A percentile compares a stretch with the other conserved stretches of the same genome.
Conservation (phyloP, 2,329 filamentous ascomycete genomes). For the Davidsoniella neocaledoniae region DNA sequence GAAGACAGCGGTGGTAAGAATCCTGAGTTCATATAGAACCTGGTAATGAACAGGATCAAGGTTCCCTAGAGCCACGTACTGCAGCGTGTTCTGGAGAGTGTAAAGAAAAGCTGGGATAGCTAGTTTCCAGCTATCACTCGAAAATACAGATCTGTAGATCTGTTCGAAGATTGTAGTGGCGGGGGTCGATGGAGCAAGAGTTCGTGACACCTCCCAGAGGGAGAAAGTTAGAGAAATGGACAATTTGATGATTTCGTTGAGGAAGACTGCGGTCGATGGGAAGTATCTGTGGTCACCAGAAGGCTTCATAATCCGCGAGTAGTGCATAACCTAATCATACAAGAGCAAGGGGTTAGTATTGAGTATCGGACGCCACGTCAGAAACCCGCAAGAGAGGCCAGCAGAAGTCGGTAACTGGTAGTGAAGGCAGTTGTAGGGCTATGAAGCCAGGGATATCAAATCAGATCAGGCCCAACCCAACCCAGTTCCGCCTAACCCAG, state of each 20-base stretch:
- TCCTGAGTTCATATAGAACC: conserved; percentile 82
- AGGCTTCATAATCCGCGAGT: conserved; percentile 84
- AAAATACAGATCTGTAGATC: conserved; percentile 67
- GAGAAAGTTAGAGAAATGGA: conserved; percentile 72
- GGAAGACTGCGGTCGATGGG: conserved; percentile 81
- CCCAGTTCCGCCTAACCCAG: too few relatives aligned
- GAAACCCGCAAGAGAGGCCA: too few relatives aligned
- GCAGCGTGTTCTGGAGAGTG: conserved; percentile 81
- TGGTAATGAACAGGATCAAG: conserved; percentile 87
- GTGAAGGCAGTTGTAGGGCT: neutral
- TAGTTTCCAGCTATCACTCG: conserved; percentile 85
- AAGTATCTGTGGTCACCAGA: conserved; percentile 74
- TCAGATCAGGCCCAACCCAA: neutral
- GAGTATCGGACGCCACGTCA: neutral
- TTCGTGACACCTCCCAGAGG: conserved; percentile 70
- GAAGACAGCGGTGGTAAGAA: conserved; percentile 77
- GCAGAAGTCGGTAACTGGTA: too few relatives aligned
- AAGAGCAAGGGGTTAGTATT: conserved; percentile 13
- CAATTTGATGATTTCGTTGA: conserved; percentile 86
- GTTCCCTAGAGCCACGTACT: conserved; percentile 84
- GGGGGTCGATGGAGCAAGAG: conserved; percentile 60
- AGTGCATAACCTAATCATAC: conserved; percentile 61
- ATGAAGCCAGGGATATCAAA: neutral
- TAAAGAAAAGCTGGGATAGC: conserved; percentile 78
- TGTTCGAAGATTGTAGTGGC: conserved; percentile 66